phyloP scores from a whole-genome alignment of 208 protist species.

The Trichomonas tenax region DNA sequence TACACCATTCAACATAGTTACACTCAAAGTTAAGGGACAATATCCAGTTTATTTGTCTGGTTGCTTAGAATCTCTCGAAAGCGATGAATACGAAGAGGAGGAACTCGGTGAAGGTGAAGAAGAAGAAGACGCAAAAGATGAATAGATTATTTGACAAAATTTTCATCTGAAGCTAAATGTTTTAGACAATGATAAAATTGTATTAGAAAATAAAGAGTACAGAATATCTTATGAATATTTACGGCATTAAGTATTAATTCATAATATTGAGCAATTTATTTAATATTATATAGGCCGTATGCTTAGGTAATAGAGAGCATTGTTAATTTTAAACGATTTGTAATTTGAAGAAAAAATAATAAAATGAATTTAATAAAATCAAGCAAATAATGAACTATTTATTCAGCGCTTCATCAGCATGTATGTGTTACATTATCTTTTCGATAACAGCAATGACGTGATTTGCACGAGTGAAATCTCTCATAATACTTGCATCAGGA shows the following conservation, averaged over 20 bases:
- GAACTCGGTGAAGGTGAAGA: background rate
- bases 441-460: background rate
- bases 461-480: background rate
- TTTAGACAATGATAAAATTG: background rate
- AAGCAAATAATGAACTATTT: too few species aligned
- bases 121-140: background rate
- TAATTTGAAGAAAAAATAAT: too few species aligned
- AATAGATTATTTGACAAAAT: background rate
- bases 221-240: too few species aligned
- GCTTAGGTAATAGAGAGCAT: too few species aligned
- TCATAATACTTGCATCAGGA: background rate
- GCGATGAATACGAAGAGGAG: background rate
- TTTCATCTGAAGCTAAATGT: background rate
- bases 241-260: too few species aligned
- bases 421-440: background rate
- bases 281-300: too few species aligned
- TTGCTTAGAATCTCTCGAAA: background rate
- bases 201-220: background rate
- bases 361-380: too few species aligned
- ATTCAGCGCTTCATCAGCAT: too few species aligned
- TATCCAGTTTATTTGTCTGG: background rate
- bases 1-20: background rate
- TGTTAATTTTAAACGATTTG: too few species aligned
- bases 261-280: too few species aligned
- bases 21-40: background rate